phyloP scores from a whole-genome alignment of 2,329 filamentous ascomycete genomes.

The Ramularia collo-cygni region DNA sequence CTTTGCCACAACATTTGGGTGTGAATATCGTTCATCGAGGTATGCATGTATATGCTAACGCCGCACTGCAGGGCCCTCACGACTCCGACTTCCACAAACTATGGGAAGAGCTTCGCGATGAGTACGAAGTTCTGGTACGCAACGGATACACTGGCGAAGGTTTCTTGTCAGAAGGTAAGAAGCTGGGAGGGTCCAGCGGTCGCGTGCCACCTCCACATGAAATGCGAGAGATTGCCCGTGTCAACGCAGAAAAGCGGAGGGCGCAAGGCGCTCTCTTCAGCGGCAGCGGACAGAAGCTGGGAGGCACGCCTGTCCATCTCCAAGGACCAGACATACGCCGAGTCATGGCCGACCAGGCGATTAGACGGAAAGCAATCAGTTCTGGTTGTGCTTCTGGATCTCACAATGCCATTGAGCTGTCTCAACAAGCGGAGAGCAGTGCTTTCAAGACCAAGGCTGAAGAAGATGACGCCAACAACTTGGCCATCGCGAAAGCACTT shows the following conservation, averaged over 20 bases:
- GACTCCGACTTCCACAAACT: conserved; percentile 74
- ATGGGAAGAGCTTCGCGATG: conserved; percentile 84
- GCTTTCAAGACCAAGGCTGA: conserved; percentile 80
- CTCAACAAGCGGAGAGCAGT: conserved; percentile 59
- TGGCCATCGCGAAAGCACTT: conserved; percentile 75
- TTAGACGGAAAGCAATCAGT: conserved; percentile 55
- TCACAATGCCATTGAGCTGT: conserved; percentile 59
- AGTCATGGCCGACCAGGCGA: conserved; percentile 65
- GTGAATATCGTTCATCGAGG: conserved; percentile 36
- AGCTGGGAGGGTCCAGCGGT: conserved; percentile 56
- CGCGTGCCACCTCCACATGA: conserved; percentile 62
- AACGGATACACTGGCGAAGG: conserved; percentile 90
- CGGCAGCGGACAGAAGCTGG: conserved; percentile 65
- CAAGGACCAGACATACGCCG: conserved; percentile 62
- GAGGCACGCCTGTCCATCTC: conserved; percentile 50
- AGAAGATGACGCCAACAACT: conserved; percentile 82
- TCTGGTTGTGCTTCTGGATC: conserved; percentile 70
- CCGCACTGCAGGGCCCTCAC: conserved; percentile 40
- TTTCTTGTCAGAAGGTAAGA: conserved; percentile 69
- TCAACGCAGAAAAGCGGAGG: conserved; percentile 59
- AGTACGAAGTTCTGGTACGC: conserved; percentile 65
- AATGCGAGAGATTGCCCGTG: conserved; percentile 65
- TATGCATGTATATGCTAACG: neutral
- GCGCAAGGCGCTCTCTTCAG: conserved; percentile 39
- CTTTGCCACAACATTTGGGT: conserved; percentile 77